A percentile compares a stretch with the other conserved stretches of the same genome.
Evolutionary conservation across 2,329 filamentous ascomycete species (phyloP).

Genomic region (Escovopsis sp.): DNA sequence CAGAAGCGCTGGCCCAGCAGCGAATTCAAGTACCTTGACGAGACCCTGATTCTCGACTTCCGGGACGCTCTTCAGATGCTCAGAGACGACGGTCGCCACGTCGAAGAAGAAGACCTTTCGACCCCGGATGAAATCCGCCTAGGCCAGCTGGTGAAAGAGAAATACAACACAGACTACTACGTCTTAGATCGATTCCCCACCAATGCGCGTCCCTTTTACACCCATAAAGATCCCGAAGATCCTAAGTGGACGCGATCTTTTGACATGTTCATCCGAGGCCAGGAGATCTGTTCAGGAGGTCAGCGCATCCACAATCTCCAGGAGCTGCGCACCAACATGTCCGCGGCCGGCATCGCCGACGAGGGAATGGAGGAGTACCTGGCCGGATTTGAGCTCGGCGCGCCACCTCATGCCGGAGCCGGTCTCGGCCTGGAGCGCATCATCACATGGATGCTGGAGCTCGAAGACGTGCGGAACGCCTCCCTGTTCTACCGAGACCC

Average conservation of each 20-base stretch:
- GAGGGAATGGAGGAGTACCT: conserved; percentile 85
- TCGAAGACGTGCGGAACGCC: conserved; percentile 80
- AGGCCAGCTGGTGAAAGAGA: conserved; percentile 71
- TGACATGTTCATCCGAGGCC: conserved; percentile 85
- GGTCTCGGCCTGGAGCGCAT: conserved; percentile 84
- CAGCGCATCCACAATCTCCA: conserved; percentile 79
- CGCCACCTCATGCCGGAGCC: conserved; percentile 78
- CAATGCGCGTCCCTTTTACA: conserved; percentile 78
- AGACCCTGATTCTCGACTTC: conserved; percentile 74
- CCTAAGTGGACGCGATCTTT: conserved; percentile 74
- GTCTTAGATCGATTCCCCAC: conserved; percentile 86
- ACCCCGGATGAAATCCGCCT: conserved; percentile 80
- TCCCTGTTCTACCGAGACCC: conserved; percentile 82
- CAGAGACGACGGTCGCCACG: conserved; percentile 67
- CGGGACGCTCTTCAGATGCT: conserved; percentile 67
- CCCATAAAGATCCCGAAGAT: conserved; percentile 67
- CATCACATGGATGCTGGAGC: conserved; percentile 68
- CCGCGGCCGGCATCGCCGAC: conserved; percentile 58
- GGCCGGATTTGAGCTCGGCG: conserved; percentile 74
- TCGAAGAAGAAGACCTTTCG: conserved; percentile 60
- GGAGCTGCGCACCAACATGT: conserved; percentile 66
- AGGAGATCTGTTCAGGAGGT: conserved; percentile 83
- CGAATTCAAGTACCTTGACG: conserved; percentile 73
- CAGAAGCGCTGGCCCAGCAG: conserved; percentile 76
- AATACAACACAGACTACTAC: conserved; percentile 82